Base-by-base conservation (phyloP, 1,284 basidiomycete species). In the Pseudozyma sp. region DNA sequence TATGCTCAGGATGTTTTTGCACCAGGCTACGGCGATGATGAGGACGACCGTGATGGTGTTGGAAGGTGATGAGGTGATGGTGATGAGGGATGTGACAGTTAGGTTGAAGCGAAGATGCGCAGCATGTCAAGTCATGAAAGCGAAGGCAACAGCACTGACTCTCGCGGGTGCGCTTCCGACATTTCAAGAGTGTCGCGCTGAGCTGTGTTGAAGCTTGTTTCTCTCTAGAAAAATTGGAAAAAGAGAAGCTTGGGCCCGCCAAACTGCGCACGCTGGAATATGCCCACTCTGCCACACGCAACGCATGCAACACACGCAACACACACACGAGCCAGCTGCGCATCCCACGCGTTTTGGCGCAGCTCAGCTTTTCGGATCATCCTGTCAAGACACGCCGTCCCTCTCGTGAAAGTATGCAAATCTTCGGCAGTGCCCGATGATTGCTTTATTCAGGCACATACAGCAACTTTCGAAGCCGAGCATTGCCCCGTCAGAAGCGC, bases 51-150 rank as follows among this genome's bases (percentile, higher is more conserved):
- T 19, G 31, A 34, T 7, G 43, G 44, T 51, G 35, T 7, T 37
- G 17, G 40, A 6, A 34, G 48, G 10, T 19, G 13, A 55, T 24
- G 47, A 43, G 54, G 31, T 44, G 62, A 42, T 33, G 35, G 30
- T 56, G 44, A 58, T 45, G 60, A 63, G 43, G 43, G 33, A 43
- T 46, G 46, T 64, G 54, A 50, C 17, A 52, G 39, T 42, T 37
- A 17, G 43, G 47, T 30, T 29, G 16, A 37, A 45, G 29, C 19
- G 13, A 39, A 19, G 13, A 29, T 24, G 29, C 24, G 45, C 13
- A 19, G 8, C 9, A 24, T 24, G 24, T 24, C 24, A 24, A 37
- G 5, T 37, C 2, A 37, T 31, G 44, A 40, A 19, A 47, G 24
- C 1, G 5, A 50, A 33, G 14, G 29, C 19, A 19, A 37, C 35